Evolutionary conservation across 1,139 yeast species (phyloP), one percentile per base, ranked within the genome.

Genomic region (Taphrina sp.): DNA sequence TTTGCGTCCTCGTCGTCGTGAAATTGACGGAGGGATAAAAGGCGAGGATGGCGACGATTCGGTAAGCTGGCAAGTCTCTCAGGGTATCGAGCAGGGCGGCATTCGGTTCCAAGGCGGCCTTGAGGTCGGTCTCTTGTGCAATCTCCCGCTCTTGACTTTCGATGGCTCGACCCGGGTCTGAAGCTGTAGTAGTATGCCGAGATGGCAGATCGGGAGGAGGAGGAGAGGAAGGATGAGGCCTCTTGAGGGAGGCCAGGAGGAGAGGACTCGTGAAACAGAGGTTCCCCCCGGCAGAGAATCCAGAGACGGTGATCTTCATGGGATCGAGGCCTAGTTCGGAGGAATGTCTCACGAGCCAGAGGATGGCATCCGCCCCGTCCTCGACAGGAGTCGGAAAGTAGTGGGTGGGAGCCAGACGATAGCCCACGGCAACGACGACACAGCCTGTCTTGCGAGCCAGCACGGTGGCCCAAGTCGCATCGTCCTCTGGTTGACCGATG

Each of bases 381-480:
- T 75, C 71, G 1, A 75, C 72, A 33, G 74, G 71, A 3, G 77
- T 75, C 2, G 80, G 80, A 60, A 68, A 76, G 17, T 77, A 76
- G 58, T 67, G 63, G 61, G 76, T 77, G 2, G 80, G 80, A 0
- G 78, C 78, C 24, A 70, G 62, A 38, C 74, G 62, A 61, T 72
- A 72, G 54, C 70, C 72, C 26, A 71, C 72, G 54, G 69, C 69
- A 26, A 69, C 65, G 17, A 70, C 69, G 2, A 66, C 67, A 5
- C 67, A 62, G 5, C 33, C 23, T 17, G 14, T 19, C n/a, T 22
- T 37, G 22, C 56, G 52, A 7, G 62, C 57, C n/a, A n/a, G n/a
- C n/a, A n/a, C n/a, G 22, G 61, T 65, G 56, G 65, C 65, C 52
- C 66, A 66, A 31, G 63, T 62, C 7, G 63, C 60, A 38, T 69